Evolutionary conservation across 192 early-diverging fungal species (phyloP), one percentile per base, ranked within the genome.

Genomic region (Coemansia sp.): DNA sequence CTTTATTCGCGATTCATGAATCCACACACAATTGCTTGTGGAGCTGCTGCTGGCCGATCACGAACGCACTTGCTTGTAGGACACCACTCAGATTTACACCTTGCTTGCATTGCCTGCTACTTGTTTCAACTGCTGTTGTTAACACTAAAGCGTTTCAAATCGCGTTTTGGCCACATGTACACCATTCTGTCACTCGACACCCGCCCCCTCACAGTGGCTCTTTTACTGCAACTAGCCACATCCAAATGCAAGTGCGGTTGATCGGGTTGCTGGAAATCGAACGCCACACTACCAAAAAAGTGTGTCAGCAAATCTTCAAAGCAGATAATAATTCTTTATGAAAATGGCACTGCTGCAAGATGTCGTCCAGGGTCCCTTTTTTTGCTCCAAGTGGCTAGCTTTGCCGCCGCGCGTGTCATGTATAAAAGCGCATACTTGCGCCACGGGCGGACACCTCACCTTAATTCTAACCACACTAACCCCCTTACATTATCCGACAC

Each of bases 11-110:
- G 27, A 55, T 55, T 55, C 51, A 55, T 55, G 51, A 55, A 55
- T 55, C 25, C 51, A 11, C 51, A 9, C 51, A 31, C 51, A 55
- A 55, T 55, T 55, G 51, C 51, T 55, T 55, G 25, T 14, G 27
- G 25, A 55, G 51, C 51, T 55, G 51, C 51, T 31, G 51, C 51
- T 29, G 23, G 51, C 27, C 51, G 27, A 55, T 55, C 51, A 25
- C 51, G 51, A 55, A 55, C n/a, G 27, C 51, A 29, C 51, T 55
- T 14, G 27, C 51, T 31, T 55, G 27, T 55, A 31, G 51, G 51
- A 55, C 51, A 55, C 51, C 51, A 55, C 51, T 55, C 51, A 55
- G 51, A 55, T 55, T 55, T 55, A 29, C 51, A 55, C 11, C 8
- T 15, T 31, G 51, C 51, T 55, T 55, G 51, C 51, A 55, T 55